Percentiles rank a stretch among this genome's conserved stretches.
Evolutionary conservation across 2,329 filamentous ascomycete genomes (phyloP).

Genomic region (Arthrobotrys musiformis): DNA sequence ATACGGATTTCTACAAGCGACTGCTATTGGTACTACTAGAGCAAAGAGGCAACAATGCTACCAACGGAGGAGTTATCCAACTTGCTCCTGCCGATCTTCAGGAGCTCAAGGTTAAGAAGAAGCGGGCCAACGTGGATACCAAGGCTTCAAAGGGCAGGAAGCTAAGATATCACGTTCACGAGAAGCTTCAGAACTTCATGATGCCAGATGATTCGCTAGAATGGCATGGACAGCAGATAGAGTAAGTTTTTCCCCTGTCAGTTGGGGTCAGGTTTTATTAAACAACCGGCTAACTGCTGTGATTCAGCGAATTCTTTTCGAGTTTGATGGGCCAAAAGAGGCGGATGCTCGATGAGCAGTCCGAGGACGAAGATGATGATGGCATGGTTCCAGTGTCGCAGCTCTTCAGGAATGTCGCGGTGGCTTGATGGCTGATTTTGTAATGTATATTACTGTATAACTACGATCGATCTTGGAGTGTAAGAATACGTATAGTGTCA

Average conservation of each 20-base stretch:
- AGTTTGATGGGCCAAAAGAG: conserved; percentile 66
- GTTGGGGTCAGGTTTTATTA: neutral
- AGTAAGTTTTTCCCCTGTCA: conserved; percentile 62
- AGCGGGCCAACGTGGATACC: conserved; percentile 85
- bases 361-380: conserved; percentile 60
- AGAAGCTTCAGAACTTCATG: conserved; percentile 99
- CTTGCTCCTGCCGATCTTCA: conserved; percentile 68
- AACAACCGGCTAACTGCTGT: conserved; percentile 1
- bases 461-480: neutral
- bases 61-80: conserved; percentile 66
- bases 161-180: conserved; percentile 91
- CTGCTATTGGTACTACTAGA: conserved; percentile 93
- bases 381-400: conserved; percentile 62
- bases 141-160: conserved; percentile 96
- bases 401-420: conserved; percentile 61
- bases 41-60: conserved; percentile 76
- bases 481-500: conserved; percentile 24
- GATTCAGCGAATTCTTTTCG: conserved; percentile 64
- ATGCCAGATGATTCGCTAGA: conserved; percentile 81
- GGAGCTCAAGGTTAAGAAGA: conserved; percentile 69
- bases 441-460: conserved; percentile 23
- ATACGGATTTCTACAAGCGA: conserved; percentile 92
- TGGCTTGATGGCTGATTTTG: conserved; percentile 18
- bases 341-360: conserved; percentile 64
- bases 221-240: conserved; percentile 84